These are phyloP conservation scores for Irpex sp. DNA, from an alignment of 1,284 basidiomycete genomes.

Conservation along the genomic window DNA sequence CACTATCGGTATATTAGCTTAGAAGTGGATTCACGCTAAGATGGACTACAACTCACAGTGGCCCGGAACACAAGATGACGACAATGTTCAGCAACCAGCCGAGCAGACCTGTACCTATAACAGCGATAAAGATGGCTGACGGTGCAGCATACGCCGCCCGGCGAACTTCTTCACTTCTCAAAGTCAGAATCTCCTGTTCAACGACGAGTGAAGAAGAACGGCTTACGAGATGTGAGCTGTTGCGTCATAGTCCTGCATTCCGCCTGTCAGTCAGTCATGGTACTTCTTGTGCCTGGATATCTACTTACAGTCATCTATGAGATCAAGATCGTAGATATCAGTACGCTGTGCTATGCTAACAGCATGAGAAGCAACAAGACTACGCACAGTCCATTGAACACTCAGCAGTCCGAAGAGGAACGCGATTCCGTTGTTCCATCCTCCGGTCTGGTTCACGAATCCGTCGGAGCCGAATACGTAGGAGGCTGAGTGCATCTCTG, in stretches of 20 bases:
- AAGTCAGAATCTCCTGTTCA: neutral
- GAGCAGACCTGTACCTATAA: conserved; percentile 78
- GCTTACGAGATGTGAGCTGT: conserved; percentile 86
- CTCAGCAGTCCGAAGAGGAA: conserved; percentile 87
- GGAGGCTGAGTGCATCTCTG: conserved; percentile 75
- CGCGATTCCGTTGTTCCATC: conserved; percentile 77
- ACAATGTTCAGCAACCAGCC: conserved; percentile 87
- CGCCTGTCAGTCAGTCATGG: neutral
- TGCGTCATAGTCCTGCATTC: conserved; percentile 59
- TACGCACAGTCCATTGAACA: conserved; percentile 85
- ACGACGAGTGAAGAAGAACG: neutral
- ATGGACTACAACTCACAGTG: conserved; percentile 41
- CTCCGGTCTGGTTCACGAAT: conserved; percentile 74
- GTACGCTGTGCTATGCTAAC: neutral
- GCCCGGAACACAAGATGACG: conserved; percentile 79
- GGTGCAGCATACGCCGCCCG: conserved; percentile 83
- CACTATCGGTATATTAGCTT: conserved; percentile 31
- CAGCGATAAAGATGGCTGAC: conserved; percentile 86
- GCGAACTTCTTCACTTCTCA: conserved; percentile 77
- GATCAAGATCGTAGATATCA: neutral
- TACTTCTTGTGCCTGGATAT: neutral
- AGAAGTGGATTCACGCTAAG: neutral
- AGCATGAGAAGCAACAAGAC: neutral
- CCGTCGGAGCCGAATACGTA: conserved; percentile 80
- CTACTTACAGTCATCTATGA: conserved; percentile 59